phyloP scores from a whole-genome alignment of 148 eudicot genomes.

The Fallopia convolvulus region DNA sequence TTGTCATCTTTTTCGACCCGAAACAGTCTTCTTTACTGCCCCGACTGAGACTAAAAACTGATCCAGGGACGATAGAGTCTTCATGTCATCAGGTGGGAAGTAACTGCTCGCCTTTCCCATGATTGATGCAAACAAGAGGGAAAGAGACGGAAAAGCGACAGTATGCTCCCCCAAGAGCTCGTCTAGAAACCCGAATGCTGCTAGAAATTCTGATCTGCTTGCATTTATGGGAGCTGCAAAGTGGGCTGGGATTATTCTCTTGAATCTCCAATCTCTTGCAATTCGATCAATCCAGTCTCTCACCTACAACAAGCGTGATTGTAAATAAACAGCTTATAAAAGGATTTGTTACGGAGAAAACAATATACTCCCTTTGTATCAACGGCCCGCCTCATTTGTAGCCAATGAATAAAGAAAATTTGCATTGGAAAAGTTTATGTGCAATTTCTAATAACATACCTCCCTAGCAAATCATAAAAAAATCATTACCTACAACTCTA shows the following conservation, averaged over 20 bases:
- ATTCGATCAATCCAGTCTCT: slow-evolving; percentile 88
- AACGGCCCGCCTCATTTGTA: too few species aligned
- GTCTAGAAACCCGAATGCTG: slow-evolving; percentile 88
- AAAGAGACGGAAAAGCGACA: slow-evolving; percentile 69
- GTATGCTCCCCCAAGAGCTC: slow-evolving; percentile 76
- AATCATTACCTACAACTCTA: too few species aligned
- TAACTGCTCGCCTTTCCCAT: slow-evolving; percentile 91
- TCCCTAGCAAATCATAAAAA: too few species aligned
- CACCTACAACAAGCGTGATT: slow-evolving; percentile 34
- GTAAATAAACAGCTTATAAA: neutral
- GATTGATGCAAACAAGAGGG: slow-evolving; percentile 65
- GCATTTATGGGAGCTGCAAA: slow-evolving; percentile 88
- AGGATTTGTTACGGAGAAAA: neutral
- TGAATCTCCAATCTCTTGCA: slow-evolving; percentile 79
- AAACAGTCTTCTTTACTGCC: slow-evolving; percentile 94
- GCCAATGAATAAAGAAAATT: too few species aligned
- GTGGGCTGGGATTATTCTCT: slow-evolving; percentile 95
- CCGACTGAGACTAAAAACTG: slow-evolving; percentile 89
- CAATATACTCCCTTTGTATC: neutral
- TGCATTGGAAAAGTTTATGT: too few species aligned
- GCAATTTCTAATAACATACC: too few species aligned
- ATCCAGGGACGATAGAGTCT: slow-evolving; percentile 86
- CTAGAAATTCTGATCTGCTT: slow-evolving; percentile 71
- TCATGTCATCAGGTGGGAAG: slow-evolving; percentile 98
- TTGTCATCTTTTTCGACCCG: slow-evolving; percentile 64